Evolutionary conservation across 129 eudicot species (phyloP), one percentile per base, ranked within the genome.

Genomic region (sunflower (Helianthus annuus)): DNA sequence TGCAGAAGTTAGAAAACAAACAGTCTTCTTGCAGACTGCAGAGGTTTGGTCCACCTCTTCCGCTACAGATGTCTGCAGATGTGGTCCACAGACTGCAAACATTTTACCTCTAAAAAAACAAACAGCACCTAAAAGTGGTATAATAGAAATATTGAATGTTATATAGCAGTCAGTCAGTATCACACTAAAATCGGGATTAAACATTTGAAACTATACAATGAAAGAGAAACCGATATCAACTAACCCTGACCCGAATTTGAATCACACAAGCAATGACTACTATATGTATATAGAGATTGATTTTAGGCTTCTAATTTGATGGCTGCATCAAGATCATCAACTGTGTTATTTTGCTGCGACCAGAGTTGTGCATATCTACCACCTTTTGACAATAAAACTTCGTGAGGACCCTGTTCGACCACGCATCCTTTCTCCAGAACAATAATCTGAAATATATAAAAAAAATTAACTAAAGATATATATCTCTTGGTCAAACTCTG

Each of bases 291-390:
- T 2, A 32, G 36, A 32, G 17, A n/a, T 14, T 51, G 39, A 40
- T 63, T 61, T 80, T 34, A 75, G 45, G 77, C 77, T 62, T 80
- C 80, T 66, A 80, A 44, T 78, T 87, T 87, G 73, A 76, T 76
- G 60, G 92, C 84, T 49, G 87, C 77, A 75, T 90, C 98, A 79
- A 83, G 78, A 76, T 68, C 77, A 70, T 95, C 99, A 40, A 84
- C 84, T 7, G 94, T 81, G 68, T 86, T 90, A 69, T 85, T 95
- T 73, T 95, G 99, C 60, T 95, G 99, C 70, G 91, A 65, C 99
- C 99, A 95, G n/a, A 95, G 89, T 79, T 95, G 99, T 12, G 99
- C 86, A 48, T 95, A 95, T 86, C 99, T 84, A 17, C 97, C 97
- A 2, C 87, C 71, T 54, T 83, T 86, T 9, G 90, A 79, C 64